Base-by-base conservation (phyloP, 2,329 filamentous ascomycete species). In the Alternaria sp. region DNA sequence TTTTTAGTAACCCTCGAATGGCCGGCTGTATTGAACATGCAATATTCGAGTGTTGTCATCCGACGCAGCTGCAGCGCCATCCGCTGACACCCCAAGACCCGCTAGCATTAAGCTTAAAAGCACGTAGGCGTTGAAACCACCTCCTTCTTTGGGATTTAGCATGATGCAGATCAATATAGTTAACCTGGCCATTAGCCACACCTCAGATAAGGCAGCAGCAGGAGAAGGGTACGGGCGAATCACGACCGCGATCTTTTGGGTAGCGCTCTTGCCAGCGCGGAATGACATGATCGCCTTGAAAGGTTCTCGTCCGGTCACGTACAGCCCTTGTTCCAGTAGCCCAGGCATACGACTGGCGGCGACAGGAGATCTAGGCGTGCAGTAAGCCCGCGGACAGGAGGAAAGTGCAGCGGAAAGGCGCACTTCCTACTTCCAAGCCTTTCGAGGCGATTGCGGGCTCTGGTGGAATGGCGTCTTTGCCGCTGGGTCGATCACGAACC, bases 91-190 rank as follows among this genome's bases (percentile, higher is more conserved):
- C 45, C 62, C 63, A 63, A 67, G 67, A 63, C 45, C 58, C 64
- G 63, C 69, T 77, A 74, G 75, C 71, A 61, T 73, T 75, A 75
- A 77, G 75, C 75, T 77, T 77, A 74, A 75, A 74, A 73, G 71
- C 71, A 74, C 70, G 67, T 53, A 71, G 70, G 60, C 62, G 54
- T 30, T 55, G 26, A 67, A 71, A 69, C 55, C 70, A 77, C 75
- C 75, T 78, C 73, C 77, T 75, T 65, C 43, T 66, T 76, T 72
- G 25, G 62, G 72, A 68, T 46, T 55, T 69, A 69, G 59, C 46
- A 63, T 47, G 57, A 65, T 67, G 73, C 70, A 70, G 66, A 73
- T 73, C 73, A 76, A 75, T 75, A 67, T 72, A 73, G 59, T 53
- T 56, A 63, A 49, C 64, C 66, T 58, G 46, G 62, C 55, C 61